Evolutionary conservation across 139 green algal species (phyloP).

Genomic region (Closterium sp.): DNA sequence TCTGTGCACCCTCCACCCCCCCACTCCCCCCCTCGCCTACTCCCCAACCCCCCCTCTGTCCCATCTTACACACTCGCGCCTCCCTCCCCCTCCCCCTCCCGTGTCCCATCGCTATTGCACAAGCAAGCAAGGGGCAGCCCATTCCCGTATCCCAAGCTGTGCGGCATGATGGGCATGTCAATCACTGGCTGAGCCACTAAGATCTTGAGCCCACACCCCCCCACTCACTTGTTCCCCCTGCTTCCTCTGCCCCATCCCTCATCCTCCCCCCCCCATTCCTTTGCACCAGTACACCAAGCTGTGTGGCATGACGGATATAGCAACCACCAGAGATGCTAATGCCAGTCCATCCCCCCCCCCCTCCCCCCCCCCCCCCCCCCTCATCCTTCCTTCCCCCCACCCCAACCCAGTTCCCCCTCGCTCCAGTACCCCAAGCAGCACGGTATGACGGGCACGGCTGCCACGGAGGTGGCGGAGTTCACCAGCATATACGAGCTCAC

Average conservation of each 20-base stretch:
- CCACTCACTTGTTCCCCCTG: slow-evolving; percentile 59
- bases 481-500: slow-evolving; percentile 91
- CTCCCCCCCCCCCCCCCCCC: slow-evolving; percentile 35
- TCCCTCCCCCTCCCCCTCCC: not conserved
- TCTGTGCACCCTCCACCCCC: too few relatives aligned
- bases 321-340: too few relatives aligned
- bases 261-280: too few relatives aligned
- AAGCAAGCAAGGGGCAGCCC: too few relatives aligned
- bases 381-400: too few relatives aligned
- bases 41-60: too few relatives aligned
- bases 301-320: slow-evolving; percentile 72
- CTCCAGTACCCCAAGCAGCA: slow-evolving; percentile 64
- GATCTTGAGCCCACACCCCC: slow-evolving; percentile 77
- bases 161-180: slow-evolving; percentile 75
- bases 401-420: too few relatives aligned
- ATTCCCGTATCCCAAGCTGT: slow-evolving; percentile 63
- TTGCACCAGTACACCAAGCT: slow-evolving; percentile 62
- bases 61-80: too few relatives aligned
- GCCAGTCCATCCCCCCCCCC: slow-evolving; percentile 87
- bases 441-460: slow-evolving; percentile 77
- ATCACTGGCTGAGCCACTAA: slow-evolving; percentile 92
- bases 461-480: slow-evolving; percentile 93
- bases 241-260: too few relatives aligned
- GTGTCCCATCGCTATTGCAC: too few relatives aligned
- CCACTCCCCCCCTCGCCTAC: too few relatives aligned